Evolutionary conservation across 208 protist genomes (phyloP), one percentile per base, ranked within the genome.

Genomic region (Eutreptiella sp.): DNA sequence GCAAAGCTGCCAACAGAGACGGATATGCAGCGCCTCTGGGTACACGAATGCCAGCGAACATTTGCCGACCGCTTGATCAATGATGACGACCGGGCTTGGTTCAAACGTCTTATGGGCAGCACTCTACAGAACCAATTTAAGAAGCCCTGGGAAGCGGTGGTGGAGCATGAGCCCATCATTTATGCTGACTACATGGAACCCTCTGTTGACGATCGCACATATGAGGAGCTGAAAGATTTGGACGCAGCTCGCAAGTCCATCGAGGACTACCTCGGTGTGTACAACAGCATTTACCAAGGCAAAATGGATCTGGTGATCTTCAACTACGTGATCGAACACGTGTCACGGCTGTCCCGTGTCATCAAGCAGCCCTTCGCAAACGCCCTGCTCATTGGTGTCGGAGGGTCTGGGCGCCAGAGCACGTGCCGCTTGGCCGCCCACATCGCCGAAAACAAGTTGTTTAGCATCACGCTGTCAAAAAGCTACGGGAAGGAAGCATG

Each of bases 271-370:
- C 72, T 96, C 32, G 83, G 89, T 7, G 43, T 76, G 27, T 94
- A 92, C 79, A 96, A 97, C 57, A 61, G 69, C 23, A 68, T 82
- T 24, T 80, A 72, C 21, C 77, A 73, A 5, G 79, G 75, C 11
- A 77, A 85, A 32, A 88, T 97, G 41, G 79, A 92, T 70, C 74
- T 97, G 0, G 92, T 97, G 35, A 75, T 97, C 35, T 97, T 97
- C 70, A 86, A 87, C 65, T 93, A 95, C 70, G 91, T 95, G 3
- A 69, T 97, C 19, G 84, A 94, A 66, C 93, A 98, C 68, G 83
- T 98, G 9, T 76, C 83, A 16, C 77, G 95, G 29, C 93, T 98
- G 46, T 84, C 77, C 57, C 88, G 95, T 45, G 87, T 98, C 58
- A 70, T 98, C 32, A 80, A 75, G 31, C 91, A 96, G 72, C 94